Percentiles rank a stretch among this genome's conserved stretches.
phyloP scores from a whole-genome alignment of 75 land plant genomes.

The Adiantum capillusveneris region DNA sequence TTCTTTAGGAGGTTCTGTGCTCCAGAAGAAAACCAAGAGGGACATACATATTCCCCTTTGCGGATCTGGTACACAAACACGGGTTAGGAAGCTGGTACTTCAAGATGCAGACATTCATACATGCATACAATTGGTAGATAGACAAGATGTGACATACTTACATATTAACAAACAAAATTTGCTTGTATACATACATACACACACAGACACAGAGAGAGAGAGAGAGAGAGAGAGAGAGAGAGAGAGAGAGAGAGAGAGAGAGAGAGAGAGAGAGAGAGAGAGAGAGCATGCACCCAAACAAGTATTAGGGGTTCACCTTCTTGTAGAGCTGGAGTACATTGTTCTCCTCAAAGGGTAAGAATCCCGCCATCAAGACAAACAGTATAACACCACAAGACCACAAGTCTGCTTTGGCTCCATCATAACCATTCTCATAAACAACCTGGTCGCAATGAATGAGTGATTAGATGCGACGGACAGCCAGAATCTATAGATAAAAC shows the following conservation, averaged over 20 bases:
- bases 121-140: too few relatives aligned
- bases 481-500: background rate
- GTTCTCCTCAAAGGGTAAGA: slow-evolving; percentile 15
- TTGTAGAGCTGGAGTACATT: background rate
- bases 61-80: slow-evolving; percentile 40
- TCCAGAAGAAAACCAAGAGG: slow-evolving; percentile 68
- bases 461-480: background rate
- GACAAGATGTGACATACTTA: too few relatives aligned
- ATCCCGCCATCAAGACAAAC: slow-evolving; percentile 15
- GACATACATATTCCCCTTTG: slow-evolving; percentile 54
- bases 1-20: slow-evolving; percentile 51
- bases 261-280: too few relatives aligned
- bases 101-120: too few relatives aligned
- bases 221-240: too few relatives aligned
- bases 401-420: slow-evolving; percentile 17
- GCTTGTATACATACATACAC: too few relatives aligned
- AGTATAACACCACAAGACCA: slow-evolving; percentile 23
- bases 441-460: slow-evolving; percentile 4
- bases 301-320: too few relatives aligned
- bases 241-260: too few relatives aligned
- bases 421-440: slow-evolving; percentile 13
- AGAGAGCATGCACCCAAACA: too few relatives aligned
- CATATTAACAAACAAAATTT: too few relatives aligned
- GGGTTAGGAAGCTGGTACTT: too few relatives aligned
- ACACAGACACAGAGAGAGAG: too few relatives aligned